Evolutionary conservation across 495 filamentous ascomycete species (phyloP).

Genomic region (Daldinia grandis): DNA sequence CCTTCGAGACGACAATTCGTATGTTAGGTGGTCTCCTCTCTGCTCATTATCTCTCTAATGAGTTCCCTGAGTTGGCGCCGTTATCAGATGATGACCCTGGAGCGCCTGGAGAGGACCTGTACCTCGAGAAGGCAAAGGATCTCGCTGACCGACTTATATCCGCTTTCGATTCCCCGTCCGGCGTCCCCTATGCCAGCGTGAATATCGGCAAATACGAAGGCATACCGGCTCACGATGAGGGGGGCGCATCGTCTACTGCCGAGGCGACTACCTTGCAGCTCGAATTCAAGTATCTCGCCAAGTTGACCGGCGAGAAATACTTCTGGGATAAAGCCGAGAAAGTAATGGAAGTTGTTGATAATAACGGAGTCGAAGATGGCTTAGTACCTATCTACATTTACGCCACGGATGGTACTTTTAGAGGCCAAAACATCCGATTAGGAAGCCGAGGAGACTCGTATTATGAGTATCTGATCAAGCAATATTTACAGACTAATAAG

Average conservation of each 20-base stretch:
- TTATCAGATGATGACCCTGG: slow-evolving; percentile 71
- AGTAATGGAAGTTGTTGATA: slow-evolving; percentile 88
- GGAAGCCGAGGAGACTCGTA: slow-evolving; percentile 96
- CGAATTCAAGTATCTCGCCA: slow-evolving; percentile 97
- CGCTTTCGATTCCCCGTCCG: slow-evolving; percentile 86
- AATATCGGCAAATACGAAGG: slow-evolving; percentile 81
- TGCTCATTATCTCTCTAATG: slow-evolving; percentile 88
- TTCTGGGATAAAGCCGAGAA: slow-evolving; percentile 93
- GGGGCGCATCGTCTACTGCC: slow-evolving; percentile 91
- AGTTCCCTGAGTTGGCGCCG: slow-evolving; percentile 72
- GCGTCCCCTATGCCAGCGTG: slow-evolving; percentile 89
- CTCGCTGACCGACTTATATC: slow-evolving; percentile 85
- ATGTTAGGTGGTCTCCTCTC: slow-evolving; percentile 96
- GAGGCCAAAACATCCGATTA: slow-evolving; percentile 84
- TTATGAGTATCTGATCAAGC: slow-evolving; percentile 98
- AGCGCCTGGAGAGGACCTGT: slow-evolving; percentile 82
- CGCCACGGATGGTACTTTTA: slow-evolving; percentile 79
- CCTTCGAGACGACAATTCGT: slow-evolving; percentile 97
- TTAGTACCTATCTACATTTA: slow-evolving; percentile 91
- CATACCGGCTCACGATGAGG: slow-evolving; percentile 79
- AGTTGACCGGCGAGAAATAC: slow-evolving; percentile 88
- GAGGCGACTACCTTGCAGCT: slow-evolving; percentile 93
- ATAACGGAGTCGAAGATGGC: slow-evolving; percentile 78
- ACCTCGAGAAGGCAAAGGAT: slow-evolving; percentile 94
- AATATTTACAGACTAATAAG: slow-evolving; percentile 90